phyloP scores from a whole-genome alignment of 2,329 filamentous ascomycete species.

The Neofusicoccum laricinum region DNA sequence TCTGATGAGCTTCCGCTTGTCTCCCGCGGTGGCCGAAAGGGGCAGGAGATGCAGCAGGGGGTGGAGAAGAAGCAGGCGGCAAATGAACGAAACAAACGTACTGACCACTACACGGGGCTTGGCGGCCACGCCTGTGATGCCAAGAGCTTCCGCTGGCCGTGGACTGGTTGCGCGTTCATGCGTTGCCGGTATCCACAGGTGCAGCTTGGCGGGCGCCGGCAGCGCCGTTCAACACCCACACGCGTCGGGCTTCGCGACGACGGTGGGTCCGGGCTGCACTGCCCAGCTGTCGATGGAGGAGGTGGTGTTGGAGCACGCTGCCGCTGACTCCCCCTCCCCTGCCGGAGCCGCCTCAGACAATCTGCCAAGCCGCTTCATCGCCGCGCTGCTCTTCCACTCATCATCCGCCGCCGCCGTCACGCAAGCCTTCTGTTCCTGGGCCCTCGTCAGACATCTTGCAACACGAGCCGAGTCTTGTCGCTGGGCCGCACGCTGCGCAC shows the following conservation, averaged over 20 bases:
- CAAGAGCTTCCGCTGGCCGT: not conserved
- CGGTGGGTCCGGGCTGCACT: not conserved
- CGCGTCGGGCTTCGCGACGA: not conserved
- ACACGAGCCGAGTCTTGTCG: not conserved
- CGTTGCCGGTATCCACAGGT: not conserved
- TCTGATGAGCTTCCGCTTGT: not conserved
- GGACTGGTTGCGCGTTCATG: not conserved
- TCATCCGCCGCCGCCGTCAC: not conserved
- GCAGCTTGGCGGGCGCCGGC: not conserved
- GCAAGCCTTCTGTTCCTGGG: not conserved
- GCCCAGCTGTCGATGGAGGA: not conserved
- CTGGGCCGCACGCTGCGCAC: not conserved
- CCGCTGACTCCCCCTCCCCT: slow-evolving; percentile 10
- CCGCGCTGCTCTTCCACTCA: not conserved
- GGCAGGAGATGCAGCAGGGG: slow-evolving; percentile 12
- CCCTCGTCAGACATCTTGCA: not conserved
- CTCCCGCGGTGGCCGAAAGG: slow-evolving; percentile 5
- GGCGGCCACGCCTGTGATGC: not conserved
- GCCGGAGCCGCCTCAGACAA: not conserved
- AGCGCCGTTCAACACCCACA: not conserved
- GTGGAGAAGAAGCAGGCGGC: not conserved
- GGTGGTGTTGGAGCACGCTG: not conserved
- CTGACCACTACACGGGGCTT: not conserved
- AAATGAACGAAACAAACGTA: slow-evolving; percentile 1
- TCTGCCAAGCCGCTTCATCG: slow-evolving; percentile 7